A percentile compares a stretch with the other conserved stretches of the same genome.
These are phyloP conservation scores for Ulmus americana DNA, from an alignment of 331 rosid species.

Conservation along the genomic window DNA sequence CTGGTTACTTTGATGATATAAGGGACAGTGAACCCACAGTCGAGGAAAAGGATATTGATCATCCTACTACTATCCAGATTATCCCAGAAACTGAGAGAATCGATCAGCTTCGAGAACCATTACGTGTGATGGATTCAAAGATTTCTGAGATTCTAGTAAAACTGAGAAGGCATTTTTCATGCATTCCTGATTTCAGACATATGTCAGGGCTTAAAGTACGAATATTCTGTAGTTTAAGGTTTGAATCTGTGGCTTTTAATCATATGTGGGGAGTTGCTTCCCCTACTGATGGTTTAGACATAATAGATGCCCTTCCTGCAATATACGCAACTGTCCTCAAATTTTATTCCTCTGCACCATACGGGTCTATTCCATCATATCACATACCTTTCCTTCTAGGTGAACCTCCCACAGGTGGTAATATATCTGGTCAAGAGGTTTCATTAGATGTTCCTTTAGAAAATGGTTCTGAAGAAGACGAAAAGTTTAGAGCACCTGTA, in stretches of 20 bases:
- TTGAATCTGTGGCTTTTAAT: constrained; percentile 60
- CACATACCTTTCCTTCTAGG: constrained; percentile 92
- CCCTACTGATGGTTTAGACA: constrained; percentile 38
- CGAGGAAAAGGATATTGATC: constrained; percentile 53
- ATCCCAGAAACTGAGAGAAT: constrained; percentile 41
- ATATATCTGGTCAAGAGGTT: constrained; percentile 34
- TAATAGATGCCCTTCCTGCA: constrained; percentile 68
- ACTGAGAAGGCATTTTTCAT: constrained; percentile 70
- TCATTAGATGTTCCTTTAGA: constrained; percentile 56
- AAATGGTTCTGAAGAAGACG: constrained; percentile 50
- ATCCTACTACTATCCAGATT: constrained; percentile 29
- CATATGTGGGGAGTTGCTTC: constrained; percentile 46
- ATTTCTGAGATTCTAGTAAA: constrained; percentile 63
- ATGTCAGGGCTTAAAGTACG: constrained; percentile 73
- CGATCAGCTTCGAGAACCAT: constrained; percentile 52
- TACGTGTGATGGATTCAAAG: constrained; percentile 82
- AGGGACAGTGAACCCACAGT: constrained; percentile 47
- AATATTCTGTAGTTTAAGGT: constrained; percentile 64
- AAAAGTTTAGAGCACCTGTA: constrained; percentile 48
- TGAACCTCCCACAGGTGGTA: constrained; percentile 44
- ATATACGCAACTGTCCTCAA: constrained; percentile 79
- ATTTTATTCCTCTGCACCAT: constrained; percentile 82
- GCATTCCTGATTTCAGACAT: constrained; percentile 84
- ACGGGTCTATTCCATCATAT: constrained; percentile 62
- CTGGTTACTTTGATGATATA: constrained; percentile 52